phyloP scores from a whole-genome alignment of 371 early-diverging fungal genomes.

The Catenaria anguillulae region DNA sequence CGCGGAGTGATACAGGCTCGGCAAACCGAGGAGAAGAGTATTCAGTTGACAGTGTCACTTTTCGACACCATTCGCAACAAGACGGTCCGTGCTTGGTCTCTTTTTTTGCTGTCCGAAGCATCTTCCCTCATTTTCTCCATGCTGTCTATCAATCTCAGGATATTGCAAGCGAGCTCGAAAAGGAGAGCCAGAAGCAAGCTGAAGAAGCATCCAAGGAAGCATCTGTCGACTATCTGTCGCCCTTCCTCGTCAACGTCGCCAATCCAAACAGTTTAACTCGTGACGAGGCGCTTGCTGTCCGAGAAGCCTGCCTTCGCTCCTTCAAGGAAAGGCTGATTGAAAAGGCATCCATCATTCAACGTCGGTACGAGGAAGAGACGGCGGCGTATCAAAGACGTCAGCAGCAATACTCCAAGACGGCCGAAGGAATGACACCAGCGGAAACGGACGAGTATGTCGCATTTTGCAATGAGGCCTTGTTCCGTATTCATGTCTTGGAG shows the following conservation, averaged over 20 bases:
- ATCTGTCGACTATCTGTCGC: constrained; percentile 36
- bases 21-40: constrained; percentile 26
- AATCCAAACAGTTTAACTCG: constrained; percentile 18
- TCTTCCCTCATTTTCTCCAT: not conserved
- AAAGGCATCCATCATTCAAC: constrained; percentile 37
- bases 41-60: constrained; percentile 24
- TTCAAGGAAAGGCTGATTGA: constrained; percentile 34
- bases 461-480: constrained; percentile 36
- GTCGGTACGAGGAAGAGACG: constrained; percentile 31
- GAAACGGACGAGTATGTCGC: constrained; percentile 35
- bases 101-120: too few species aligned
- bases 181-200: constrained; percentile 26
- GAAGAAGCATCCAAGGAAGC: constrained; percentile 29
- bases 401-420: constrained; percentile 28
- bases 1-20: constrained; percentile 14
- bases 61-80: constrained; percentile 37
- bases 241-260: constrained; percentile 32
- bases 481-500: constrained; percentile 36
- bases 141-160: constrained; percentile 11
- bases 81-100: constrained; percentile 13
- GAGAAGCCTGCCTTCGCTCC: constrained; percentile 28
- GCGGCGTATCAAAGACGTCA: constrained; percentile 33
- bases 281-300: constrained; percentile 26
- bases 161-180: constrained; percentile 25
- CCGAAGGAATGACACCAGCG: constrained; percentile 31